A percentile compares a stretch with the other conserved stretches of the same genome.
phyloP scores from a whole-genome alignment of 352 stramenopile genomes.

The Phytophthora uliginosa region DNA sequence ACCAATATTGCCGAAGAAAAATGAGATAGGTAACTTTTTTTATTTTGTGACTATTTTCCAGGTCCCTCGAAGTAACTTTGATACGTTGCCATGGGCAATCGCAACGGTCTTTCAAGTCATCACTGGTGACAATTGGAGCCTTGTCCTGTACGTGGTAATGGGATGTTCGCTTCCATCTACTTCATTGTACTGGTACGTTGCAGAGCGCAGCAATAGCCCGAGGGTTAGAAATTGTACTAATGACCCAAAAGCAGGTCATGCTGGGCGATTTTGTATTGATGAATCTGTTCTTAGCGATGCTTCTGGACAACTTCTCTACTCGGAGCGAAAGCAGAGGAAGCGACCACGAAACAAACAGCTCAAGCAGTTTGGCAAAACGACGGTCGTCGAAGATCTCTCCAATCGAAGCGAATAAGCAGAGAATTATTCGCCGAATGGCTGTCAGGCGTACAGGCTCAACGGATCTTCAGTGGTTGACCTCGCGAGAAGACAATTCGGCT shows the following conservation, averaged over 20 bases:
- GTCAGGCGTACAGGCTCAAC: background rate
- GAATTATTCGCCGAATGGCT: slow-evolving; percentile 9
- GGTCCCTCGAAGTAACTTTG: slow-evolving; percentile 82
- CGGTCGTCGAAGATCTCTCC: slow-evolving; percentile 44
- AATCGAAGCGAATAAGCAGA: slow-evolving; percentile 14
- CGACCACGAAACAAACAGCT: slow-evolving; percentile 42
- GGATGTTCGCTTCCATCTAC: slow-evolving; percentile 69
- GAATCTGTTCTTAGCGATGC: slow-evolving; percentile 95
- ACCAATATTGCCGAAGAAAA: background rate
- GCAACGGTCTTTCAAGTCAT: slow-evolving; percentile 94
- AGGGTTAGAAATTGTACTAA: background rate
- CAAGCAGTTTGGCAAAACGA: slow-evolving; percentile 39
- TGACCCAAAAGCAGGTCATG: slow-evolving; percentile 60
- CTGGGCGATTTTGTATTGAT: slow-evolving; percentile 93
- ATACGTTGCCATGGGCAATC: slow-evolving; percentile 76
- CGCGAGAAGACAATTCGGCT: slow-evolving; percentile 2
- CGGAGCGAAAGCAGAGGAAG: slow-evolving; percentile 52
- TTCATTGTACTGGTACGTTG: slow-evolving; percentile 66
- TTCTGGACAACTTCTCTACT: slow-evolving; percentile 90
- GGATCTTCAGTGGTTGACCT: background rate
- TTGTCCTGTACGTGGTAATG: slow-evolving; percentile 91
- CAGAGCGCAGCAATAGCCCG: background rate
- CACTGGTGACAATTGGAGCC: slow-evolving; percentile 95
- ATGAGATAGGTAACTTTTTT: background rate
- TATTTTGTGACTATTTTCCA: background rate